These are phyloP conservation scores for Sparassis latifolia DNA, from an alignment of 1,284 basidiomycete species.

Conservation along the genomic window DNA sequence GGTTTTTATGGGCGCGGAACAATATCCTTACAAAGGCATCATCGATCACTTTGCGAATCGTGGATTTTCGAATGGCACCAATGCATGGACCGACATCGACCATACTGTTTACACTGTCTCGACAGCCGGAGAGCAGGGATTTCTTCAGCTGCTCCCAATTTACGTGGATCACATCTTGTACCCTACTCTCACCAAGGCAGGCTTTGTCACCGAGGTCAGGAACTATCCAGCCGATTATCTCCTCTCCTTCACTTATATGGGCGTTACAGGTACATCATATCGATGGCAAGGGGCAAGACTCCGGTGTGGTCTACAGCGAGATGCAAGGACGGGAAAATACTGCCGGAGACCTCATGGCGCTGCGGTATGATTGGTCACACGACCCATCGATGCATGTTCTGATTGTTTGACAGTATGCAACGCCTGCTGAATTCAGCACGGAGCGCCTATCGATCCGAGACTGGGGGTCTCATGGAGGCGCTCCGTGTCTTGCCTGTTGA, in stretches of 20 bases:
- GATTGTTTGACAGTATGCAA: conserved; percentile 51
- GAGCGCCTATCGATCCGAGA: conserved; percentile 94
- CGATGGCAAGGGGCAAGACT: conserved; percentile 85
- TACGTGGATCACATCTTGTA: conserved; percentile 98
- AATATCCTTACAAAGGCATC: conserved; percentile 96
- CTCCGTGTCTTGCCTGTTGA: conserved; percentile 83
- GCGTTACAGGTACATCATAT: conserved; percentile 78
- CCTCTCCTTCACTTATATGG: conserved; percentile 10
- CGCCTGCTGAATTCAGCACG: conserved; percentile 74
- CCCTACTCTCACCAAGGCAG: conserved; percentile 88
- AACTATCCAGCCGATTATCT: not conserved
- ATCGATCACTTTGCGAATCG: conserved; percentile 97
- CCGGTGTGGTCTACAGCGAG: conserved; percentile 95
- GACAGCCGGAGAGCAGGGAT: conserved; percentile 96
- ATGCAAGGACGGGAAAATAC: conserved; percentile 99
- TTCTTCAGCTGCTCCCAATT: conserved; percentile 90
- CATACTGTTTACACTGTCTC: conserved; percentile 95
- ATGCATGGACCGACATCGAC: conserved; percentile 82
- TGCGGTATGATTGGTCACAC: conserved; percentile 45
- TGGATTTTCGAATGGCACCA: conserved; percentile 91
- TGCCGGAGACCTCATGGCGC: conserved; percentile 83
- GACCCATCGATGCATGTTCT: conserved; percentile 8
- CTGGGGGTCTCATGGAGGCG: conserved; percentile 92
- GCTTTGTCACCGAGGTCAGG: conserved; percentile 85
- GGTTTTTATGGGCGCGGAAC: conserved; percentile 91